A percentile compares a stretch with the other conserved stretches of the same genome.
These are phyloP conservation scores for Diaporthe destruens DNA, from an alignment of 2,329 filamentous ascomycete genomes.

Conservation along the genomic window DNA sequence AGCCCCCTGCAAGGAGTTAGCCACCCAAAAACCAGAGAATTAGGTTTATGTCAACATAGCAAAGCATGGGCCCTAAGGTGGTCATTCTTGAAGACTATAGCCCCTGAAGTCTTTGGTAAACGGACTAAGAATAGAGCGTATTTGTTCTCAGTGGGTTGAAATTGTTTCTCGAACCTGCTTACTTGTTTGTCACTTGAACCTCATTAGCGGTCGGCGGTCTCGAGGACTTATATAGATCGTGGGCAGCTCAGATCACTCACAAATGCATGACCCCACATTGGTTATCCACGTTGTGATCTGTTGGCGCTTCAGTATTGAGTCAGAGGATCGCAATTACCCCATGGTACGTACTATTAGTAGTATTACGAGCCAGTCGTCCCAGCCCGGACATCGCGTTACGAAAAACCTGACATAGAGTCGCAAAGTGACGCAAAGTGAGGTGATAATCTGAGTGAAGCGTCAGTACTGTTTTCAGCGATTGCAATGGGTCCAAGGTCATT, in stretches of 20 bases:
- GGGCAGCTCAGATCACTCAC: slow-evolving; percentile 6
- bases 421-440: slow-evolving; percentile 30
- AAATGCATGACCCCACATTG: slow-evolving; percentile 37
- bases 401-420: slow-evolving; percentile 39
- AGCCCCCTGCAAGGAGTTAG: slow-evolving; percentile 1
- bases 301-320: background rate
- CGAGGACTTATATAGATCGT: too few species aligned
- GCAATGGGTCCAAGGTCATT: background rate
- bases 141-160: too few species aligned
- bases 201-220: background rate
- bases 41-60: too few species aligned
- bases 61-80: too few species aligned
- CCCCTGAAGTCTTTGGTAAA: too few species aligned
- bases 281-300: slow-evolving; percentile 37
- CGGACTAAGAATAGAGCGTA: too few species aligned
- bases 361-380: slow-evolving; percentile 38
- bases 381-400: slow-evolving; percentile 39
- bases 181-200: slow-evolving; percentile 26
- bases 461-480: background rate
- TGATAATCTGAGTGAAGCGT: slow-evolving; percentile 12
- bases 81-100: too few species aligned
- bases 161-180: too few species aligned
- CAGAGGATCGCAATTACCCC: too few species aligned
- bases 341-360: slow-evolving; percentile 14
- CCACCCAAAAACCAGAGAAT: too few species aligned